These are phyloP conservation scores for Microthyrium microscopicum DNA, from an alignment of 2,329 filamentous ascomycete genomes.

Conservation along the genomic window DNA sequence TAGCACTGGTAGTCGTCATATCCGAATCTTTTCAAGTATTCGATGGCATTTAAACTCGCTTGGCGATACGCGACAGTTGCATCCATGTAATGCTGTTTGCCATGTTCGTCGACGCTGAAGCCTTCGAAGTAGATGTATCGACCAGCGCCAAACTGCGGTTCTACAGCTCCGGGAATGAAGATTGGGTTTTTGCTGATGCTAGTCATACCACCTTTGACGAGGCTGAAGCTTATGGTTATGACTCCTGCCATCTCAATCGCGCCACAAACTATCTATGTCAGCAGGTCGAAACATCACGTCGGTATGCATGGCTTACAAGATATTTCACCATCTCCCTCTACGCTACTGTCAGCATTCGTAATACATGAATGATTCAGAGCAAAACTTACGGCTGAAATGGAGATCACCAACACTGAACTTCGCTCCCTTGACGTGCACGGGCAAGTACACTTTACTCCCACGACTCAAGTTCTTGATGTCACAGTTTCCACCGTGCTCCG, in stretches of 20 bases:
- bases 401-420: slow-evolving; percentile 85
- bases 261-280: slow-evolving; percentile 23
- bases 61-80: slow-evolving; percentile 75
- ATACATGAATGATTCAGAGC: neutral
- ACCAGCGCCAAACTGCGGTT: slow-evolving; percentile 73
- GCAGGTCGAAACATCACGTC: no score
- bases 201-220: slow-evolving; percentile 65
- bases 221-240: slow-evolving; percentile 78
- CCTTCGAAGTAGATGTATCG: slow-evolving; percentile 76
- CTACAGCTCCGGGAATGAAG: slow-evolving; percentile 72
- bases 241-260: slow-evolving; percentile 90
- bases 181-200: slow-evolving; percentile 65
- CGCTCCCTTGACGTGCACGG: slow-evolving; percentile 70
- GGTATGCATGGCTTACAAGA: no score
- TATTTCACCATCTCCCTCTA: slow-evolving; percentile 77
- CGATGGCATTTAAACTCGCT: slow-evolving; percentile 59
- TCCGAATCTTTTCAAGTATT: slow-evolving; percentile 57
- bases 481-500: slow-evolving; percentile 80
- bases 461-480: slow-evolving; percentile 78
- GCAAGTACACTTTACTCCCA: slow-evolving; percentile 70
- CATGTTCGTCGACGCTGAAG: slow-evolving; percentile 74
- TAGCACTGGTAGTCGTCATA: slow-evolving; percentile 68
- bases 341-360: neutral
- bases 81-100: slow-evolving; percentile 81
- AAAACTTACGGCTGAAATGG: slow-evolving; percentile 50